phyloP scores from a whole-genome alignment of 441 rosid genomes.

The Adansonia grandidieri region DNA sequence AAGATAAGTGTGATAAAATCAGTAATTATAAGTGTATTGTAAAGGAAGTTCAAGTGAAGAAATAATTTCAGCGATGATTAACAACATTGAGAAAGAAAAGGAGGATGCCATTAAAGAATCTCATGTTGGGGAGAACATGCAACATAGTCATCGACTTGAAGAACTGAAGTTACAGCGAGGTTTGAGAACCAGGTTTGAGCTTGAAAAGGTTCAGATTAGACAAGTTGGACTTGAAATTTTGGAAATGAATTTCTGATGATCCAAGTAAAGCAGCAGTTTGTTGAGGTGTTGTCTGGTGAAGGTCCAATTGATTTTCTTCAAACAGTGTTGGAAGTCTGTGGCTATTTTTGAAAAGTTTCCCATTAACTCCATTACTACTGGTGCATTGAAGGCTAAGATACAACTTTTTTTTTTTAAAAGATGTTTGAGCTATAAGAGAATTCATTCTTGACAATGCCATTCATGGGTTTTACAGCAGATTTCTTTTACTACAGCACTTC shows the following conservation, averaged over 20 bases:
- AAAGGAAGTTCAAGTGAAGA: too few species aligned
- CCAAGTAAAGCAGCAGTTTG: not conserved
- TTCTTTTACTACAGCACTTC: not conserved
- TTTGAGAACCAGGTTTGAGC: too few species aligned
- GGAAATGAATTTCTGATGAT: not conserved
- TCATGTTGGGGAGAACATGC: not conserved
- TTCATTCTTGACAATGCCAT: not conserved
- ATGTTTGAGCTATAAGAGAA: not conserved
- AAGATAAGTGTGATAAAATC: too few species aligned
- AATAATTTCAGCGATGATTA: too few species aligned
- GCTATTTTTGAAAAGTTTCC: not conserved
- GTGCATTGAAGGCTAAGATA: not conserved
- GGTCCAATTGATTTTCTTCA: not conserved
- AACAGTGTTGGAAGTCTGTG: not conserved
- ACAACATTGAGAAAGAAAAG: too few species aligned
- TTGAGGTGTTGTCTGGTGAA: not conserved
- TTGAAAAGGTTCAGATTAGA: not conserved
- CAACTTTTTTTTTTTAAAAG: not conserved
- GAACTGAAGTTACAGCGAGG: not conserved
- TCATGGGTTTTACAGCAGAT: not conserved
- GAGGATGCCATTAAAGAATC: not conserved
- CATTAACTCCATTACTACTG: not conserved
- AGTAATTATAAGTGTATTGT: too few species aligned
- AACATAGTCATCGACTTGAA: not conserved
- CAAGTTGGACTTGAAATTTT: not conserved